phyloP scores from a whole-genome alignment of 495 filamentous ascomycete species.

The Hypoxylon cercidicola region DNA sequence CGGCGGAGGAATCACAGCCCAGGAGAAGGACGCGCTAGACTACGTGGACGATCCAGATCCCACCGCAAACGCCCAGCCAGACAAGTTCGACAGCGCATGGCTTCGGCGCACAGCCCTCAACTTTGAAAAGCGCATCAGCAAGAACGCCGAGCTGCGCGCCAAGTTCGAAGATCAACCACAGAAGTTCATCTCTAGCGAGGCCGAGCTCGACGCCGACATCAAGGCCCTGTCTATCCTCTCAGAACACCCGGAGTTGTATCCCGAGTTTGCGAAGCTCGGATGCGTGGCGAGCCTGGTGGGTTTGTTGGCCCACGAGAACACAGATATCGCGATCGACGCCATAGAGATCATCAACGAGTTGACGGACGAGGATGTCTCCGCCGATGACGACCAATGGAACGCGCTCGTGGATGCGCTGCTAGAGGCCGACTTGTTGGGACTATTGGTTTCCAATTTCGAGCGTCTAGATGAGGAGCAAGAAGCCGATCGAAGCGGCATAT shows the following conservation, averaged over 20 bases:
- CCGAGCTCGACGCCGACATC: conserved; percentile 89
- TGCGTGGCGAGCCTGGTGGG: conserved; percentile 79
- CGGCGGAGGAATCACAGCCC: conserved; percentile 84
- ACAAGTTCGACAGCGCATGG: conserved; percentile 88
- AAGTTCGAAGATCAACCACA: conserved; percentile 86
- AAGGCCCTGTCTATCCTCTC: conserved; percentile 88
- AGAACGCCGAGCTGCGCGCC: conserved; percentile 91
- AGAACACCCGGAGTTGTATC: conserved; percentile 87
- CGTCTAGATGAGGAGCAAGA: conserved; percentile 83
- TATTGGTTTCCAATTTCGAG: conserved; percentile 85
- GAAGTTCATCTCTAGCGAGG: conserved; percentile 81
- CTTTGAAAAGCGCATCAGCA: conserved; percentile 91
- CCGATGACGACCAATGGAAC: conserved; percentile 85
- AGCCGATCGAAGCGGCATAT: conserved; percentile 83
- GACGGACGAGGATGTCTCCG: conserved; percentile 92
- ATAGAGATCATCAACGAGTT: conserved; percentile 93
- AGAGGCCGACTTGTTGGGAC: conserved; percentile 82
- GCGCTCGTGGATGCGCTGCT: conserved; percentile 81
- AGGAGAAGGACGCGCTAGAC: conserved; percentile 87
- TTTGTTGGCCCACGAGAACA: conserved; percentile 92
- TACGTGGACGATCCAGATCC: conserved; percentile 81
- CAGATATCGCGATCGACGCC: conserved; percentile 92
- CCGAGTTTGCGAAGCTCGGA: conserved; percentile 82
- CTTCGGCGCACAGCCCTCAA: conserved; percentile 80
- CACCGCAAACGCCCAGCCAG: conserved; percentile 60